These are phyloP conservation scores for Pleurotus eryngii DNA, from an alignment of 768 basidiomycete species.

Conservation along the genomic window DNA sequence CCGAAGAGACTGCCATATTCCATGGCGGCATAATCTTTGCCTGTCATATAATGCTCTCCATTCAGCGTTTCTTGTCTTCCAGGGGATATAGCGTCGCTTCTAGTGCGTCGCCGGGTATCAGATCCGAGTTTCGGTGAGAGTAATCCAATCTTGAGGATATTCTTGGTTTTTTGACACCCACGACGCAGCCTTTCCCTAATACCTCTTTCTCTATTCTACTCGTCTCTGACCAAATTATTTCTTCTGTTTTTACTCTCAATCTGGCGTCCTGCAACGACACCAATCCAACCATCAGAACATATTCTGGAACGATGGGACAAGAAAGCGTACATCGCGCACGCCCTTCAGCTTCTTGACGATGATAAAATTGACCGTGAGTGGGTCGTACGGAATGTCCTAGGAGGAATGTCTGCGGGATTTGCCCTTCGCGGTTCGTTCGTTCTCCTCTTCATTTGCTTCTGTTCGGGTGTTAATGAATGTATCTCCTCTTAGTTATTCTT, in stretches of 20 bases:
- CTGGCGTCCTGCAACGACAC: constrained; percentile 55
- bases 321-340: constrained; percentile 32
- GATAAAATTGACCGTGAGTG: constrained; percentile 78
- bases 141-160: background rate
- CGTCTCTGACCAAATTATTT: constrained; percentile 81
- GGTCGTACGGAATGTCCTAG: constrained; percentile 79
- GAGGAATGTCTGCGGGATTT: constrained; percentile 86
- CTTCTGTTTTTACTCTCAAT: constrained; percentile 79
- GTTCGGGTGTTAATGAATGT: background rate
- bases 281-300: background rate
- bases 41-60: constrained; percentile 47
- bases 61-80: constrained; percentile 27
- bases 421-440: constrained; percentile 64
- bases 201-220: constrained; percentile 78
- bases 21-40: constrained; percentile 63
- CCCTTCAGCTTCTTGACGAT: constrained; percentile 62
- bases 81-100: background rate
- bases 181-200: constrained; percentile 61
- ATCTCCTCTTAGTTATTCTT: constrained; percentile 55
- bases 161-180: background rate
- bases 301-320: constrained; percentile 14
- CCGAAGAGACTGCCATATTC: constrained; percentile 72
- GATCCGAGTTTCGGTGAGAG: constrained; percentile 58
- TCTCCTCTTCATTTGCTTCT: background rate
- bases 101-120: constrained; percentile 42